Evolutionary conservation across 73 alveolate species (phyloP), one percentile per base, ranked within the genome.

Genomic region (Stentor roeselii): DNA sequence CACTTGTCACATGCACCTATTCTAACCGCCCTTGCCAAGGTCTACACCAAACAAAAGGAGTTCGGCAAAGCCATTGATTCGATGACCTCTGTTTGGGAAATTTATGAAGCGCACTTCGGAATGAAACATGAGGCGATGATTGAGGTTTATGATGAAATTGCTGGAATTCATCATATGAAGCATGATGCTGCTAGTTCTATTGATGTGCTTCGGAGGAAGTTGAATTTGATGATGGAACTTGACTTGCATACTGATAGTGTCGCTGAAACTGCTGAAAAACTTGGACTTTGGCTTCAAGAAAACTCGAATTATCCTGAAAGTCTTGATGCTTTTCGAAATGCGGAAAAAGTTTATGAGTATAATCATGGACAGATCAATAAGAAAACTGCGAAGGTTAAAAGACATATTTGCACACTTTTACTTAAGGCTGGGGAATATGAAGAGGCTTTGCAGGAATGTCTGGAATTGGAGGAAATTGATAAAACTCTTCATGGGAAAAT

Each of bases 391-490:
- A 94, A 94, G 87, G 94, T 94, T 15, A 94, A 94, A 84, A 36
- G 98, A 86, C 87, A 91, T 82, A 90, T 92, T 3, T 83, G 95
- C 60, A 87, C 92, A 32, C 90, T 94, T 38, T 86, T 42, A 11
- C 86, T 94, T 3, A 92, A 94, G 78, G 83, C 82, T 15, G 86
- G 91, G 60, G 42, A 84, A 41, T 90, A 94, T 42, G 91, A 92
- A 36, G 96, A 93, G n/a, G 98, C 97, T 15, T 86, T 94, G 11
- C 92, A 91, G 14, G 97, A 94, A 78, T 83, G 91, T 27, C 78
- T 75, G 32, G 95, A 90, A 76, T 91, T 93, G 3, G 98, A 92
- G 85, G 97, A 94, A 60, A 87, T 92, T 39, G 98, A 94, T 76
- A 61, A 78, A 39, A 77, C 91, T 32, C 87, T 90, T 34, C 91